Evolutionary conservation across 805 yeast genomes (phyloP).

Genomic region (Danielia reshetovae): DNA sequence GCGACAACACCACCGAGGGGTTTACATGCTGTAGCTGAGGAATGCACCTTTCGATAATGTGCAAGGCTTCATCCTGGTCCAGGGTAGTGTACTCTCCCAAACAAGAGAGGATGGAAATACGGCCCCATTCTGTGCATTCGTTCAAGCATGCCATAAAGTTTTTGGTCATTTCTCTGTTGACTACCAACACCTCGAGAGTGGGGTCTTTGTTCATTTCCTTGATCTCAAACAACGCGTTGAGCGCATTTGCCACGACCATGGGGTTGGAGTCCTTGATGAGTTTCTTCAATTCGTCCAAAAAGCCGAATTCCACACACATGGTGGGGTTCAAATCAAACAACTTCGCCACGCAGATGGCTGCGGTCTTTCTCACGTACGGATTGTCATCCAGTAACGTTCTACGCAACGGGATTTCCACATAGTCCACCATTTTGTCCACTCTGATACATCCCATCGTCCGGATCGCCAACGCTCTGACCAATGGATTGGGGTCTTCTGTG

Average conservation of each 20-base stretch:
- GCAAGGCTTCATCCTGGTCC: constrained; percentile 64
- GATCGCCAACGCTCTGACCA: constrained; percentile 92
- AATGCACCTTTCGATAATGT: constrained; percentile 81
- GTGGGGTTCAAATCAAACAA: constrained; percentile 80
- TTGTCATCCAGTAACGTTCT: constrained; percentile 86
- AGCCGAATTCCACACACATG: constrained; percentile 83
- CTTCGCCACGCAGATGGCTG: constrained; percentile 96
- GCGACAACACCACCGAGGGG: constrained; percentile 86
- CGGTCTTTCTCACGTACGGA: constrained; percentile 96
- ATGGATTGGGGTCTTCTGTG: constrained; percentile 94
- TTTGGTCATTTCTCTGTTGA: constrained; percentile 42
- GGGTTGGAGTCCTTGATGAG: constrained; percentile 86
- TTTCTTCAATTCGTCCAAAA: constrained; percentile 60
- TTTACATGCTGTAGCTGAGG: constrained; percentile 97
- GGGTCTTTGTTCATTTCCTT: constrained; percentile 59
- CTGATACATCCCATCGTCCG: constrained; percentile 98
- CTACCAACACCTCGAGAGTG: constrained; percentile 29
- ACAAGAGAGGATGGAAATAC: constrained; percentile 83
- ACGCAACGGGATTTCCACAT: constrained; percentile 84
- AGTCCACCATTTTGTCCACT: constrained; percentile 92
- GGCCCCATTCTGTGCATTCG: constrained; percentile 99
- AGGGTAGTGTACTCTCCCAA: constrained; percentile 64
- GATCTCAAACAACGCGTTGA: constrained; percentile 81
- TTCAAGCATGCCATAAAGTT: constrained; percentile 79
- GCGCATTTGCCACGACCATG: constrained; percentile 95